Base-by-base conservation (phyloP, 192 early-diverging fungal species). In the Mortierella hygrophila region DNA sequence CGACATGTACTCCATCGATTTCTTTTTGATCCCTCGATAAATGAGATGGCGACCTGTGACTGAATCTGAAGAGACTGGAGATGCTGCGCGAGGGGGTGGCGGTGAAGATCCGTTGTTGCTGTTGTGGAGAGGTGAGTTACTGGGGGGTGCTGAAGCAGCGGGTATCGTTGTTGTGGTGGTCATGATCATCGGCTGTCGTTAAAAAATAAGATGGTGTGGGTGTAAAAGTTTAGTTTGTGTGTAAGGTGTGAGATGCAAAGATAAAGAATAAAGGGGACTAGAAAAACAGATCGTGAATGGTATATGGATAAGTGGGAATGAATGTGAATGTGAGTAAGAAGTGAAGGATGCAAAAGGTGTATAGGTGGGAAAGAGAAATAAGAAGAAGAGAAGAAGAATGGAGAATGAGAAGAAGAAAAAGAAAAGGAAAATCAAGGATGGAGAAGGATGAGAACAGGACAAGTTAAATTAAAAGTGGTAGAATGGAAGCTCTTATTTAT, bases 1-100 rank as follows among this genome's bases (percentile, higher is more conserved):
- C 26, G 80, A 81, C 80, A 81, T 81, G 73, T 81, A 81, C 47
- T 81, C 80, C 80, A 81, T 81, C 47, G 80, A 81, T 40, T 72
- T 81, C 42, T 81, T 81, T 20, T 46, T 75, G 18, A 81, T 23
- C 8, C 80, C 80, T 29, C 80, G 73, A 44, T 81, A 81, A 49
- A 81, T 81, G 46, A 81, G 26, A 29, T 81, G 80, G 49, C 68
- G 41, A 44, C 74, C 74, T 35, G 49, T 57, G 20, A 81, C 15
- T 6, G 65, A 73, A 47, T 81, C 80, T 81, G 74, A 57, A 15
- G 81, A 68, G 29, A 47, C n/a, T 37, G 79, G 74, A 9, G 81
- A 72, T 49, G 40, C 63, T 29, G 81, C 32, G 49, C 57, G 75
- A 71, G 70, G 70, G 75, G 47, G 80, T 23, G n/a, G 32, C 42